Evolutionary conservation across 495 filamentous ascomycete genomes (phyloP).

Genomic region (Lasiosphaeria ovina): DNA sequence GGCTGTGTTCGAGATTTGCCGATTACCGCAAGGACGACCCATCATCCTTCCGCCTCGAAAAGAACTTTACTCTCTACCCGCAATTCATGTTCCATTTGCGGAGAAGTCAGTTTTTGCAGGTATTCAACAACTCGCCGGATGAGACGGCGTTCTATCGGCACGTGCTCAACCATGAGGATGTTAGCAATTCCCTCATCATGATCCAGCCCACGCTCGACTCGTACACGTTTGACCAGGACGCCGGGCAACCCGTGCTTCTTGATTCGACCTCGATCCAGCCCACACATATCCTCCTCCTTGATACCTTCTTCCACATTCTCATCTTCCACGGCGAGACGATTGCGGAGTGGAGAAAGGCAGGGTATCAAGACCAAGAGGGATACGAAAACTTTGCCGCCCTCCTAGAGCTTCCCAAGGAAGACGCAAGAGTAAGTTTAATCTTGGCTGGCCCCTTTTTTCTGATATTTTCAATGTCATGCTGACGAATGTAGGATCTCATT

Average conservation of each 20-base stretch:
- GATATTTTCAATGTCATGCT: slow-evolving; percentile 1
- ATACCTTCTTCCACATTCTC: slow-evolving; percentile 99
- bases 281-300: slow-evolving; percentile 88
- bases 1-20: slow-evolving; percentile 93
- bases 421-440: slow-evolving; percentile 71
- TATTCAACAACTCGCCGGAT: slow-evolving; percentile 99
- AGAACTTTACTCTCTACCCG: slow-evolving; percentile 98
- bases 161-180: slow-evolving; percentile 95
- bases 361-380: slow-evolving; percentile 96
- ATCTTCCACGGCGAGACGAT: slow-evolving; percentile 99
- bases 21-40: slow-evolving; percentile 99
- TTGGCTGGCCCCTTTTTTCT: neutral
- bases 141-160: slow-evolving; percentile 99
- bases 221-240: slow-evolving; percentile 94
- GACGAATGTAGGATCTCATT: slow-evolving; percentile 76
- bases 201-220: slow-evolving; percentile 98
- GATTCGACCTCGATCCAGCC: slow-evolving; percentile 96
- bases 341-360: slow-evolving; percentile 97
- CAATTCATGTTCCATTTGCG: slow-evolving; percentile 99
- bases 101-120: slow-evolving; percentile 94
- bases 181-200: slow-evolving; percentile 96
- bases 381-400: slow-evolving; percentile 94
- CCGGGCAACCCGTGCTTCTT: slow-evolving; percentile 82
- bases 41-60: slow-evolving; percentile 95
- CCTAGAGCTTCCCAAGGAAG: slow-evolving; percentile 94